Conservation (phyloP, 2,329 filamentous ascomycete species). For the Exophiala bonariae region DNA sequence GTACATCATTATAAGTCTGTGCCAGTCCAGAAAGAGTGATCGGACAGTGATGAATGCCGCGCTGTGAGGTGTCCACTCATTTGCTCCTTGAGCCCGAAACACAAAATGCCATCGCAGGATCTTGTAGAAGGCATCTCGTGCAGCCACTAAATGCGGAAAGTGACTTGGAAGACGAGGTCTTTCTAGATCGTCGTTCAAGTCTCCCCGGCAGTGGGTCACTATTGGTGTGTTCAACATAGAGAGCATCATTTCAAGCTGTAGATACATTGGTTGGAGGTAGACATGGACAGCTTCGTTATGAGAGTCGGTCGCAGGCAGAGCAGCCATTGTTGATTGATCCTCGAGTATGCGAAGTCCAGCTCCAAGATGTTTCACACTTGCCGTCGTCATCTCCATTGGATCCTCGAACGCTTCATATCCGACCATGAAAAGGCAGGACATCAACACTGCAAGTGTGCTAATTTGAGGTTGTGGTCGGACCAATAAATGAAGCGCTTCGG, state of each 20-base stretch:
- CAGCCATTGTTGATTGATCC: not conserved
- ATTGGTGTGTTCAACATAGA: not conserved
- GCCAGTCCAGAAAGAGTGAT: constrained; percentile 4
- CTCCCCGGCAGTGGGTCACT: too few species aligned
- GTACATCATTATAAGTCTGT: not conserved
- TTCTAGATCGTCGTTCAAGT: too few species aligned
- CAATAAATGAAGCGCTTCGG: not conserved
- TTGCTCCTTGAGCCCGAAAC: too few species aligned
- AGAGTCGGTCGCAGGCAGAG: not conserved
- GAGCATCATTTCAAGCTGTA: constrained; percentile 5
- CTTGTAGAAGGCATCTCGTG: too few species aligned
- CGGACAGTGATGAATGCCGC: not conserved
- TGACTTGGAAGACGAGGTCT: too few species aligned
- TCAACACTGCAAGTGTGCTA: too few species aligned
- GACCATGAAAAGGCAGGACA: not conserved
- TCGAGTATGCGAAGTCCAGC: constrained; percentile 3
- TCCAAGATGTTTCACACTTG: constrained; percentile 4
- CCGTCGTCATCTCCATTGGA: constrained; percentile 1
- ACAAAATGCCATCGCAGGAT: too few species aligned
- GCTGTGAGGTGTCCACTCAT: not conserved
- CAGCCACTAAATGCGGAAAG: too few species aligned
- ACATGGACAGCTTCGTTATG: not conserved
- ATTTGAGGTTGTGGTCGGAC: too few species aligned
- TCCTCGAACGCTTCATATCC: constrained; percentile 5
- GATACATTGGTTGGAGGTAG: constrained; percentile 7